phyloP scores from a whole-genome alignment of 352 stramenopile genomes.

The Phytopythium boreale region DNA sequence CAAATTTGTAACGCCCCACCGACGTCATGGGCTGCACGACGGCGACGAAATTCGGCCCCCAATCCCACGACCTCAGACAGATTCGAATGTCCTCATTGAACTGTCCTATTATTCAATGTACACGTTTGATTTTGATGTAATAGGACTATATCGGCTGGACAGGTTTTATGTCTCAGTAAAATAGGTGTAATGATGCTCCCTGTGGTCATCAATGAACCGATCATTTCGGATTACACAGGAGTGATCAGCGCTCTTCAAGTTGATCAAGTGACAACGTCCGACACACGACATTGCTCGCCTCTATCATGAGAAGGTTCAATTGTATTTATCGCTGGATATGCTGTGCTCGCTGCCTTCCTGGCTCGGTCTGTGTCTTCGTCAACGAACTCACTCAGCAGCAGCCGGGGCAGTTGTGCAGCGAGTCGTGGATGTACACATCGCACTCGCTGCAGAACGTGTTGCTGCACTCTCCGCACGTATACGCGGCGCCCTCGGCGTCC shows the following conservation, averaged over 20 bases:
- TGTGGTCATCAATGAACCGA: no score
- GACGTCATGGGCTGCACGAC: constrained; percentile 5
- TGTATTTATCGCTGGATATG: not conserved
- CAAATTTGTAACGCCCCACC: not conserved
- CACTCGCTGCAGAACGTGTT: constrained; percentile 96
- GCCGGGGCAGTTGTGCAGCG: constrained; percentile 97
- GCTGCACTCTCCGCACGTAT: constrained; percentile 88
- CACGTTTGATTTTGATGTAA: not conserved
- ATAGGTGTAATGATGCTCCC: no score
- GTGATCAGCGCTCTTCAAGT: no score
- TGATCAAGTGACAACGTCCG: no score
- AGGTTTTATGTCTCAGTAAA: not conserved
- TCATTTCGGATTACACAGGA: no score
- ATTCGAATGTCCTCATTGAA: not conserved
- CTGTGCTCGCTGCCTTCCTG: not conserved
- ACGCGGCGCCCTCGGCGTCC: constrained; percentile 51
- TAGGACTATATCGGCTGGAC: not conserved
- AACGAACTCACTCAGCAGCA: constrained; percentile 55
- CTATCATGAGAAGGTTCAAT: not conserved
- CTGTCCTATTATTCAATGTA: not conserved
- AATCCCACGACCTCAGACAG: not conserved
- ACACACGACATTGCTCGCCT: not conserved
- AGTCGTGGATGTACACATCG: constrained; percentile 98
- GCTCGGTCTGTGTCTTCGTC: not conserved
- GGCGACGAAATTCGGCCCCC: not conserved